Percentiles rank a stretch among this genome's conserved stretches.
These are phyloP conservation scores for Rubus parviflorus DNA, from an alignment of 306 rosid species.

Conservation along the genomic window DNA sequence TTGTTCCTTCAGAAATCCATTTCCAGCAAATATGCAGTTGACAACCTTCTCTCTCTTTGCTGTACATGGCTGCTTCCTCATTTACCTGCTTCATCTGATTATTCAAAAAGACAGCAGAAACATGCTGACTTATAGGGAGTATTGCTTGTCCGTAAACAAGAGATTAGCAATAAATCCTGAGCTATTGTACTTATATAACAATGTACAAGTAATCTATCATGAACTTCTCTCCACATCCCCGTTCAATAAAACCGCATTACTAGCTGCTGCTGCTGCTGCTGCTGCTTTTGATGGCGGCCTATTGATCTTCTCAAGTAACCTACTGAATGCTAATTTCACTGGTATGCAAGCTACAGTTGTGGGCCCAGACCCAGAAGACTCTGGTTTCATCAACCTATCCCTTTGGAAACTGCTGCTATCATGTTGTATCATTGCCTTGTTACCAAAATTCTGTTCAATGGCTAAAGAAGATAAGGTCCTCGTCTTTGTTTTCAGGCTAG, in stretches of 20 bases:
- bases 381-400: slow-evolving; percentile 71
- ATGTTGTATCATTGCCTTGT: slow-evolving; percentile 48
- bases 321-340: slow-evolving; percentile 86
- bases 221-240: slow-evolving; percentile 56
- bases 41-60: slow-evolving; percentile 16
- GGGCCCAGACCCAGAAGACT: slow-evolving; percentile 49
- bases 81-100: slow-evolving; percentile 24
- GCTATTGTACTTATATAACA: slow-evolving; percentile 49
- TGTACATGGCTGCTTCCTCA: slow-evolving; percentile 27
- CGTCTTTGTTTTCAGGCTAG: slow-evolving; percentile 95
- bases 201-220: slow-evolving; percentile 76
- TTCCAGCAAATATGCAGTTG: slow-evolving; percentile 22
- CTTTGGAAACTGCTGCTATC: slow-evolving; percentile 44
- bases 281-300: slow-evolving; percentile 78
- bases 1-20: slow-evolving; percentile 12
- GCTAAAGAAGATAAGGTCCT: slow-evolving; percentile 90
- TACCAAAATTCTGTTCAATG: slow-evolving; percentile 52
- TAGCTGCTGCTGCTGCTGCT: slow-evolving; percentile 27
- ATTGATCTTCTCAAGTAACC: slow-evolving; percentile 98
- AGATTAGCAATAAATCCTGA: slow-evolving; percentile 18
- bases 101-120: slow-evolving; percentile 25
- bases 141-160: slow-evolving; percentile 11
- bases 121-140: neutral
- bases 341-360: slow-evolving; percentile 98
- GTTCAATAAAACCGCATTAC: slow-evolving; percentile 58